Percentiles rank a stretch among this genome's conserved stretches.
phyloP scores from a whole-genome alignment of 495 filamentous ascomycete genomes.

The Lentithecium fluviatile region DNA sequence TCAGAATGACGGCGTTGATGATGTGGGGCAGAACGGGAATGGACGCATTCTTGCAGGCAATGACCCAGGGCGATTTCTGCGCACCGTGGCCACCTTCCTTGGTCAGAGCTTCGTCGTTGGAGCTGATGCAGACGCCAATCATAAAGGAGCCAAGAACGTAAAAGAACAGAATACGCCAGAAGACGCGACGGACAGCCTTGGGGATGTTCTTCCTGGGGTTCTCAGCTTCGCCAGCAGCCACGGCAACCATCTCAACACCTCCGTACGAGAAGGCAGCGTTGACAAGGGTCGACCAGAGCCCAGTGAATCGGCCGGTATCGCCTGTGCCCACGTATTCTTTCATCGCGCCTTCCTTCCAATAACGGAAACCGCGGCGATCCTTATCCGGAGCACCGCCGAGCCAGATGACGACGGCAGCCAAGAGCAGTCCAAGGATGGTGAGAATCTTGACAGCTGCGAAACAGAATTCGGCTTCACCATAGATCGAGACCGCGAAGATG shows the following conservation, averaged over 20 bases:
- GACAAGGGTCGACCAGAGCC: slow-evolving; percentile 42
- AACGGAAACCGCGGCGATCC: slow-evolving; percentile 67
- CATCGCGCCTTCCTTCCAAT: slow-evolving; percentile 70
- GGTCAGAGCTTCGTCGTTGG: slow-evolving; percentile 56
- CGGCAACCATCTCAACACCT: slow-evolving; percentile 67
- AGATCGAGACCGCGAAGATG: slow-evolving; percentile 64
- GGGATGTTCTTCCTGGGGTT: slow-evolving; percentile 77
- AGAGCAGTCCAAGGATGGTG: slow-evolving; percentile 59
- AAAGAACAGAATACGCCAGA: slow-evolving; percentile 85
- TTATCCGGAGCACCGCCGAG: slow-evolving; percentile 63
- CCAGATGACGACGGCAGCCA: slow-evolving; percentile 59
- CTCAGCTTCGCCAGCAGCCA: slow-evolving; percentile 76
- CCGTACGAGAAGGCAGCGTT: slow-evolving; percentile 50
- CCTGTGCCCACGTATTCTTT: slow-evolving; percentile 34
- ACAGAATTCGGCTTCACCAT: slow-evolving; percentile 73
- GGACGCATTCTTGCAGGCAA: slow-evolving; percentile 60
- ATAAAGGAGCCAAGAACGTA: slow-evolving; percentile 60
- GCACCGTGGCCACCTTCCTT: slow-evolving; percentile 51
- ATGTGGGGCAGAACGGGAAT: slow-evolving; percentile 67
- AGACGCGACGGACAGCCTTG: slow-evolving; percentile 73
- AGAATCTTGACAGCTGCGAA: slow-evolving; percentile 74
- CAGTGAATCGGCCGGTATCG: slow-evolving; percentile 39
- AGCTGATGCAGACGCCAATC: slow-evolving; percentile 57
- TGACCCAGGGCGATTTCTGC: slow-evolving; percentile 66
- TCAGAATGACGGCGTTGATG: slow-evolving; percentile 74